Conservation (phyloP, 495 filamentous ascomycete genomes). For the Elasticomyces elasticus region DNA sequence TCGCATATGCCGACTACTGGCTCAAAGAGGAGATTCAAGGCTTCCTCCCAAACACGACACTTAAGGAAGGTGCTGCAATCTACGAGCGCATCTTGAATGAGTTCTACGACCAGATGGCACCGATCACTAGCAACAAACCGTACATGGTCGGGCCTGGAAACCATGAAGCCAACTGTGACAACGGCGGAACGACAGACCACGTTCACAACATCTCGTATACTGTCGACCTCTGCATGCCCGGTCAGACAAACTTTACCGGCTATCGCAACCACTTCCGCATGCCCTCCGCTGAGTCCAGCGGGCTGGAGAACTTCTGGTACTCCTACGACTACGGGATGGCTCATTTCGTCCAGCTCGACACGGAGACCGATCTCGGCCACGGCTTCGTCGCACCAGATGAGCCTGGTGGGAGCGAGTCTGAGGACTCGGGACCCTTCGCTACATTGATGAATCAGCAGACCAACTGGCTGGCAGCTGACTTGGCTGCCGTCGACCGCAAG, state of each 20-base stretch:
- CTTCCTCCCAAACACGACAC: constrained; percentile 33
- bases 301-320: constrained; percentile 21
- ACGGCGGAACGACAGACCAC: constrained; percentile 18
- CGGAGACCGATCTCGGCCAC: constrained; percentile 20
- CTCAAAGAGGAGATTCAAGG: constrained; percentile 34
- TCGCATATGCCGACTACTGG: constrained; percentile 49
- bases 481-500: constrained; percentile 19
- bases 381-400: constrained; percentile 12
- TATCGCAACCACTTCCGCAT: constrained; percentile 20
- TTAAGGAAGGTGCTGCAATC: constrained; percentile 25
- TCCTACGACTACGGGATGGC: constrained; percentile 18
- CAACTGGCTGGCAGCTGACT: constrained; percentile 16
- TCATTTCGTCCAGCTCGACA: constrained; percentile 18
- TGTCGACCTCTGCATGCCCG: constrained; percentile 39
- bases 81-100: constrained; percentile 47
- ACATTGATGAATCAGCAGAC: constrained; percentile 9
- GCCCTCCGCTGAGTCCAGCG: constrained; percentile 7
- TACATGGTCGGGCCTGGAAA: constrained; percentile 50
- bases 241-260: constrained; percentile 37
- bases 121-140: constrained; percentile 35
- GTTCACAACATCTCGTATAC: constrained; percentile 6
- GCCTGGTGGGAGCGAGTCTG: constrained; percentile 1
- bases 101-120: constrained; percentile 44
- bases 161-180: constrained; percentile 45
- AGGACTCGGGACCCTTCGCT: constrained; percentile 10